Percentiles rank a stretch among this genome's conserved stretches.
phyloP scores from a whole-genome alignment of 1,139 yeast species.

The Magnusiomyces paraingens region DNA sequence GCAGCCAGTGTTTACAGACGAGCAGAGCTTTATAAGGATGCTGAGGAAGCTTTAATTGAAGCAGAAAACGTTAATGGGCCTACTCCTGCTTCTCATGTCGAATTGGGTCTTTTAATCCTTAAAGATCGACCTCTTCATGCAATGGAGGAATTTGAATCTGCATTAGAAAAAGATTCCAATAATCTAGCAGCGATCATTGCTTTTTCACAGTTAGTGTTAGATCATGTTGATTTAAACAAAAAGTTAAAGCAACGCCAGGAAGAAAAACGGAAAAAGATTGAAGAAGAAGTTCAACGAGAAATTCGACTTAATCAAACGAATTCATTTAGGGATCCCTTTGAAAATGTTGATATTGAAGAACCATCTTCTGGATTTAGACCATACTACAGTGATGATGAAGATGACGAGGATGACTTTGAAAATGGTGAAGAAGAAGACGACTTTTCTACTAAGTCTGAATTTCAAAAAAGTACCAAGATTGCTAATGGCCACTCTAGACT shows the following conservation, averaged over 20 bases:
- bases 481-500: not conserved
- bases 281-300: conserved; percentile 9
- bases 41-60: conserved; percentile 68
- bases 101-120: conserved; percentile 46
- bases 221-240: conserved; percentile 26
- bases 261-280: conserved; percentile 13
- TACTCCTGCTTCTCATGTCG: conserved; percentile 48
- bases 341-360: conserved; percentile 6
- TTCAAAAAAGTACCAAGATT: not conserved
- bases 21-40: conserved; percentile 50
- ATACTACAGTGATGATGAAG: not conserved
- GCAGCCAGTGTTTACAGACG: conserved; percentile 59
- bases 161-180: conserved; percentile 47
- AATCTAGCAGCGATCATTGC: conserved; percentile 63
- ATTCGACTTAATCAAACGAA: conserved; percentile 1
- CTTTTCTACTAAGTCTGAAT: too few species aligned
- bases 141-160: conserved; percentile 60
- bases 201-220: conserved; percentile 49
- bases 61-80: conserved; percentile 52
- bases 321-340: conserved; percentile 8
- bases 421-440: conserved; percentile 8
- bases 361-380: not conserved
- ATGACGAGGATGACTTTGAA: not conserved
- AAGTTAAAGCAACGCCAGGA: conserved; percentile 18
- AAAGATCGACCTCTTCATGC: conserved; percentile 40